Base-by-base conservation (phyloP, 148 eudicot species). In the Cornus suecica region DNA sequence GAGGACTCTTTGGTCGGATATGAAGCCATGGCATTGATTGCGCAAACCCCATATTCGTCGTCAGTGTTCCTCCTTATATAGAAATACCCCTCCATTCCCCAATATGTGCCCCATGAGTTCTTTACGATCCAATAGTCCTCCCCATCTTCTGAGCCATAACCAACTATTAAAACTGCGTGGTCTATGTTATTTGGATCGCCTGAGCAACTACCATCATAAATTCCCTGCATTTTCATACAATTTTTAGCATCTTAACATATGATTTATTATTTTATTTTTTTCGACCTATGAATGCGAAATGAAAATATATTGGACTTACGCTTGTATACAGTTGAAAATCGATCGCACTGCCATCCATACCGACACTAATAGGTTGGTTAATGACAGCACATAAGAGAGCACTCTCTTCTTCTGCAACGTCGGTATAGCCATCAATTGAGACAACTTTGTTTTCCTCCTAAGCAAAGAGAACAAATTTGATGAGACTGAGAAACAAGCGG, bases 51-150 rank as follows among this genome's bases (percentile, higher is more conserved):
- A 41, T 75, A 74, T 11, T 73, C 37, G 48, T 75, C 31, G 66
- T 64, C 45, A 15, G 87, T 82, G 75, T 84, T 75, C 63, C 93
- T 83, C 70, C 48, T 70, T 54, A 91, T 86, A 71, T 88, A 83
- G 6, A 73, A 71, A 75, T 91, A 91, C 34, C 97, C 97, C 10
- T 84, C 78, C 22, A 86, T 74, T 5, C 93, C 97, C 97, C 97
- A 91, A 22, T 48, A 65, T 10, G 87, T 86, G 2, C 93, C 97
- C 91, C 97, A 91, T 22, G 93, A 88, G 79, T 88, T 91, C 73
- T 91, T 91, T 28, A 91, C 80, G 13, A 91, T 91, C 97, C 97
- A 89, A 70, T 91, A 91, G 67, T 91, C 88, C 25, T 77, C 86
- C 63, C 66, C 74, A 5, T 74, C 80, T 70, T 87, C 85, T 3